phyloP scores from a whole-genome alignment of 495 filamentous ascomycete species.

The Lophiotrema nucula region DNA sequence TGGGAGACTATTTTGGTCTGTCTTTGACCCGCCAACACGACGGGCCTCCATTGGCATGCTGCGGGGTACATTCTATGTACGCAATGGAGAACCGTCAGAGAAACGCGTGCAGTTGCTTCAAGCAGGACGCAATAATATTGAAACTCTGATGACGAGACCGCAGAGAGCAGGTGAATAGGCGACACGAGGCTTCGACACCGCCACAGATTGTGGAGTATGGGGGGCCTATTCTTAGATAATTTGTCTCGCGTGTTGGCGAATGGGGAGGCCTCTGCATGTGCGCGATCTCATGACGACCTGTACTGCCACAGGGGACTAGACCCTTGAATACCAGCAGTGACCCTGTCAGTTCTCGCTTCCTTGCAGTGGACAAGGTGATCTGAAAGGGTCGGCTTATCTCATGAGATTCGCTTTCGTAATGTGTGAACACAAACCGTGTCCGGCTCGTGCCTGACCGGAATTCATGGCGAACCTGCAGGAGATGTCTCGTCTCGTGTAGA shows the following conservation, averaged over 20 bases:
- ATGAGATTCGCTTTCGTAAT: conserved; percentile 11
- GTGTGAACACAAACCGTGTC: conserved; percentile 1
- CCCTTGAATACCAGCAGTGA: conserved; percentile 9
- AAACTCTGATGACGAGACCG: conserved; percentile 4
- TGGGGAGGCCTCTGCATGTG: conserved; percentile 20
- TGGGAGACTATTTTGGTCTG: conserved; percentile 25
- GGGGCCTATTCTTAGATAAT: conserved; percentile 22
- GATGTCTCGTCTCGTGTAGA: conserved; percentile 30
- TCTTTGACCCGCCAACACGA: conserved; percentile 1
- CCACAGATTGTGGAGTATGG: conserved; percentile 14
- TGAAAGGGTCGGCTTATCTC: neutral
- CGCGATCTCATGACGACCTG: conserved; percentile 24
- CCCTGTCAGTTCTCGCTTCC: conserved; percentile 8
- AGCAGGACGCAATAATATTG: conserved; percentile 18
- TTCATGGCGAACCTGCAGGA: conserved; percentile 24
- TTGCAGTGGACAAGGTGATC: neutral
- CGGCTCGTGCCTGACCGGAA: conserved; percentile 26
- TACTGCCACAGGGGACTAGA: conserved; percentile 31
- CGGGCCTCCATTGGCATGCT: neutral
- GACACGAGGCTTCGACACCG: conserved; percentile 21
- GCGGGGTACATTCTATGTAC: conserved; percentile 16
- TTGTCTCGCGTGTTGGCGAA: neutral
- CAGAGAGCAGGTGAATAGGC: conserved; percentile 17
- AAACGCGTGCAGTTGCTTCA: conserved; percentile 5
- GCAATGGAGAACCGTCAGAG: conserved; percentile 18